phyloP scores from a whole-genome alignment of 768 basidiomycete species.

The Phallus indusiatus region DNA sequence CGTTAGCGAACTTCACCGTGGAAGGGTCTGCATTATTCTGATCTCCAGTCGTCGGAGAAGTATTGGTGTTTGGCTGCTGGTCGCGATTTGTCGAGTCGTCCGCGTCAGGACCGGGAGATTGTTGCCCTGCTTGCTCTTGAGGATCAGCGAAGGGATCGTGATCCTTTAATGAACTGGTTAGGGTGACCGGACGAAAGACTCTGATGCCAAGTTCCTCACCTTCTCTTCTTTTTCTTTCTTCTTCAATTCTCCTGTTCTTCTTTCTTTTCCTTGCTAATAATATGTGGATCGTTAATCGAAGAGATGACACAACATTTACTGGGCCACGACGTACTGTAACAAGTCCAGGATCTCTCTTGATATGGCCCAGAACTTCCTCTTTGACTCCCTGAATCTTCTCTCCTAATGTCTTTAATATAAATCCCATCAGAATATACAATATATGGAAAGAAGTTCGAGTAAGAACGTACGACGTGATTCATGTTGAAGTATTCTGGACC shows the following conservation, averaged over 20 bases:
- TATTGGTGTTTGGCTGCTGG: neutral
- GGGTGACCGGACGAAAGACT: neutral
- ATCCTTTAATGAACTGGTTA: neutral
- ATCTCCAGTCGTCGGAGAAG: too few species aligned
- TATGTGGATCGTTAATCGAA: neutral
- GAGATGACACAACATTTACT: neutral
- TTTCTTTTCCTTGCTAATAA: conserved; percentile 26
- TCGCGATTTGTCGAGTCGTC: neutral
- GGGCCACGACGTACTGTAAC: conserved; percentile 15
- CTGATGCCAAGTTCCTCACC: neutral
- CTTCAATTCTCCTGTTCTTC: conserved; percentile 32
- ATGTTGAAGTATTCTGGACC: conserved; percentile 13
- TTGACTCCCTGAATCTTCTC: conserved; percentile 30
- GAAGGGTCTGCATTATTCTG: too few species aligned
- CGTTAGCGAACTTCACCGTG: too few species aligned
- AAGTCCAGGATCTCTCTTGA: conserved; percentile 26
- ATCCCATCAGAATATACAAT: conserved; percentile 15
- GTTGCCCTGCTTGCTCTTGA: neutral
- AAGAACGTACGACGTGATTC: conserved; percentile 6
- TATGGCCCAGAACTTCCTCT: conserved; percentile 32
- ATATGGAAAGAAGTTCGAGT: neutral
- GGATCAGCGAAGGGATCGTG: neutral
- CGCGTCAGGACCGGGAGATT: neutral
- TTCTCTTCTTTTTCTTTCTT: conserved; percentile 18
- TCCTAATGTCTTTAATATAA: conserved; percentile 20